Evolutionary conservation across 768 basidiomycete genomes (phyloP), one percentile per base, ranked within the genome.

Genomic region (Pulveroboletus frians): DNA sequence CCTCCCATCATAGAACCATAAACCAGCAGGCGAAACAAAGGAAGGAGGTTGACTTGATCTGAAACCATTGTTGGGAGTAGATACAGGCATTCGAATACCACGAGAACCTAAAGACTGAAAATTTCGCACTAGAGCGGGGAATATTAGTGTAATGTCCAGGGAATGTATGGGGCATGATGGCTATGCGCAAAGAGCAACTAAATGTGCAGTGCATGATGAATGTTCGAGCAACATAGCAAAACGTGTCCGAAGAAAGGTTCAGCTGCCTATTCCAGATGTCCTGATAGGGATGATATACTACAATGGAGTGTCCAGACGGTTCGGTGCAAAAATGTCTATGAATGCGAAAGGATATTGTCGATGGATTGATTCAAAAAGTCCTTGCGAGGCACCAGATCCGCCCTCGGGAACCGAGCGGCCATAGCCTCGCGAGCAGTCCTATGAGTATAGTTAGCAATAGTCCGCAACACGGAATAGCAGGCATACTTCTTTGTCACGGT

Each of bases 281-380:
- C 48, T 39, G 46, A 23, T 30, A n/a, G 40, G 18, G 39, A 52
- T 34, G 39, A 46, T 20, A 46, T 3, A 35, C 49, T 42, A 42
- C 35, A 32, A 11, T 13, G 15, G 15, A 49, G 15, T 21, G 46
- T 60, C 36, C 53, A 41, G 43, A 42, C 11, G 34, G n/a, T 34
- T 34, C 9, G n/a, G 45, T 54, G 21, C 38, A 43, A 26, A 32
- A 47, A 31, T 39, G 29, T 53, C 60, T 73, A 80, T 39, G 75
- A 72, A 56, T 79, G 77, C 5, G 79, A 77, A 53, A 85, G 73
- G 55, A 84, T 81, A 58, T 70, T 68, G 58, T 87, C 85, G 50
- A 87, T 87, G 49, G 79, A 75, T 42, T 76, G 71, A 61, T 87
- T 87, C 60, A 87, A 68, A 70, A 83, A 85, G 58, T 77, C 78